phyloP scores from a whole-genome alignment of 2,329 filamentous ascomycete species.

The Fusarium protoensiforme region DNA sequence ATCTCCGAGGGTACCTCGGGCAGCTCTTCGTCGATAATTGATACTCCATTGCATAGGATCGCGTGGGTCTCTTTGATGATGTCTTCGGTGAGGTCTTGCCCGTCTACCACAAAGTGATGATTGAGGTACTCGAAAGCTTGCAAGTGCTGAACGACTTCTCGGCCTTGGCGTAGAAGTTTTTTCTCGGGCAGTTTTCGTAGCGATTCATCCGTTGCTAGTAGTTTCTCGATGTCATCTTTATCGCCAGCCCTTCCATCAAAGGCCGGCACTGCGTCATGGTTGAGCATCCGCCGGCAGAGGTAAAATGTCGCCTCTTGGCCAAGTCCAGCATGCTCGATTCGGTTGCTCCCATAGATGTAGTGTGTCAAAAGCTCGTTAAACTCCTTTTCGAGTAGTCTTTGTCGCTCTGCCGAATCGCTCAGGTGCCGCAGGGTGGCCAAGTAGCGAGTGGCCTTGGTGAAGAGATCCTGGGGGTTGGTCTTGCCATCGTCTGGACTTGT shows the following conservation, averaged over 20 bases:
- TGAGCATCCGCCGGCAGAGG: constrained; percentile 27
- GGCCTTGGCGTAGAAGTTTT: constrained; percentile 15
- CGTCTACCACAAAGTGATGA: constrained; percentile 5
- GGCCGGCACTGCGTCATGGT: constrained; percentile 1
- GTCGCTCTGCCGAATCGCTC: too few species aligned
- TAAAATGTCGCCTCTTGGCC: constrained; percentile 21
- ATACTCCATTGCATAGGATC: constrained; percentile 18
- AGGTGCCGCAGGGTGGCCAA: not conserved
- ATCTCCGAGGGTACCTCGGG: constrained; percentile 6
- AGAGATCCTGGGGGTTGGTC: not conserved
- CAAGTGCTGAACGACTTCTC: constrained; percentile 38
- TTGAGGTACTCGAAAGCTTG: constrained; percentile 35
- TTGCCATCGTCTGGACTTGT: not conserved
- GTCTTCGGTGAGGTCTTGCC: constrained; percentile 22
- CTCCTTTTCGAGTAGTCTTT: not conserved
- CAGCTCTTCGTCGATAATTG: constrained; percentile 3
- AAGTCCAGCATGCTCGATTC: constrained; percentile 38
- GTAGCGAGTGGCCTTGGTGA: not conserved
- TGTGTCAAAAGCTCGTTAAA: not conserved
- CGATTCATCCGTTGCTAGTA: not conserved
- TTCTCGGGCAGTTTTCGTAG: not conserved
- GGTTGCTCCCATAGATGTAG: constrained; percentile 41
- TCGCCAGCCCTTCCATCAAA: constrained; percentile 8
- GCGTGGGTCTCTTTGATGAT: constrained; percentile 34
- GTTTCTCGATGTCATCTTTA: not conserved